Evolutionary conservation across 2,329 filamentous ascomycete species (phyloP).

Genomic region (Tolypocladium tundrense): DNA sequence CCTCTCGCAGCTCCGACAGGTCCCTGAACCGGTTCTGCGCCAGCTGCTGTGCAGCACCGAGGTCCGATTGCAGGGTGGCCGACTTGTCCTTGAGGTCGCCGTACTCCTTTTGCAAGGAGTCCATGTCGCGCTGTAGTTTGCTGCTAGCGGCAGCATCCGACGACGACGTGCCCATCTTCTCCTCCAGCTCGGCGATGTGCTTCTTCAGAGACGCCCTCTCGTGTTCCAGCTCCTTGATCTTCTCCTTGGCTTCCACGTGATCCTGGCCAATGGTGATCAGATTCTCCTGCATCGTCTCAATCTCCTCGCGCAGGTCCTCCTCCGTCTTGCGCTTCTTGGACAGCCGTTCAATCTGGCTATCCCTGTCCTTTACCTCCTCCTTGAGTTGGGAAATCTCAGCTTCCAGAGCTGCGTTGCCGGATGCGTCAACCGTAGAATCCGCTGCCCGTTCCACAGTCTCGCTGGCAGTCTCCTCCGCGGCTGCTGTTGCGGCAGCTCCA

Average conservation of each 20-base stretch:
- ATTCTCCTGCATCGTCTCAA: slow-evolving; percentile 73
- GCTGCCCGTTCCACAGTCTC: slow-evolving; percentile 20
- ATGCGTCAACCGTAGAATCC: slow-evolving; percentile 10
- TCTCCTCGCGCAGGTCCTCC: slow-evolving; percentile 73
- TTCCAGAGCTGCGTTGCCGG: slow-evolving; percentile 29
- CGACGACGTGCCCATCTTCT: slow-evolving; percentile 44
- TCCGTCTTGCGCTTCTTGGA: slow-evolving; percentile 62
- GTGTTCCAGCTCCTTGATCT: slow-evolving; percentile 56
- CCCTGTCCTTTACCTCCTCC: slow-evolving; percentile 51
- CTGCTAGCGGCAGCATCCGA: slow-evolving; percentile 33
- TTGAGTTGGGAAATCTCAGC: slow-evolving; percentile 40
- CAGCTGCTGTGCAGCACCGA: slow-evolving; percentile 76
- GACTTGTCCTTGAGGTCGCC: slow-evolving; percentile 63
- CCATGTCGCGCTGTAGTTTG: slow-evolving; percentile 52
- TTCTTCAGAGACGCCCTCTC: slow-evolving; percentile 59
- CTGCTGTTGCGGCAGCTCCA: slow-evolving; percentile 20
- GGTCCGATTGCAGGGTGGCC: slow-evolving; percentile 64
- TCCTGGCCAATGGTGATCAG: slow-evolving; percentile 71
- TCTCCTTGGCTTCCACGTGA: slow-evolving; percentile 73
- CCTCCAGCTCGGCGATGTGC: slow-evolving; percentile 56
- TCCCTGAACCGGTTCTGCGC: slow-evolving; percentile 85
- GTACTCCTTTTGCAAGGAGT: slow-evolving; percentile 40
- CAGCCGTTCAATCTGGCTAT: slow-evolving; percentile 62
- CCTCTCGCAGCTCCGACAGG: slow-evolving; percentile 65
- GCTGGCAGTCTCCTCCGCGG: slow-evolving; percentile 12